A percentile compares a stretch with the other conserved stretches of the same genome.
Conservation (phyloP, 2,329 filamentous ascomycete genomes). For the Trichophyton benhamiae region DNA sequence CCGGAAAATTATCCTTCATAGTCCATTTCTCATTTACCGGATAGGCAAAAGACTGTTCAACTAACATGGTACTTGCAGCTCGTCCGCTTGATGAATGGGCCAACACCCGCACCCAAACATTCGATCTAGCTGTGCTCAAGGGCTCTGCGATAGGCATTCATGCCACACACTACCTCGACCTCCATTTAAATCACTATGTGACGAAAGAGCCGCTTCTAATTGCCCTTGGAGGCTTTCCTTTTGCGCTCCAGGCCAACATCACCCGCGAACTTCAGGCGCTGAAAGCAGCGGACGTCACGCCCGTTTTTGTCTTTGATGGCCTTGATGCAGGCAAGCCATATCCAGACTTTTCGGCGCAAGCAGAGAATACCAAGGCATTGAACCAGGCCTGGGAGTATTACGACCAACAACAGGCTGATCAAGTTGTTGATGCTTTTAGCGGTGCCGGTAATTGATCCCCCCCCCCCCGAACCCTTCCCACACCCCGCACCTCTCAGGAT, state of each 20-base stretch:
- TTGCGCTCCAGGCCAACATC: conserved; percentile 63
- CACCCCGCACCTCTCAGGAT: background rate
- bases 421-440: conserved; percentile 78
- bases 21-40: background rate
- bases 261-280: conserved; percentile 64
- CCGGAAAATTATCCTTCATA: too few species aligned
- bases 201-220: conserved; percentile 78
- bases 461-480: background rate
- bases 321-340: conserved; percentile 67
- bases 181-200: conserved; percentile 56
- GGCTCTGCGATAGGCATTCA: conserved; percentile 71
- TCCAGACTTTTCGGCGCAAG: conserved; percentile 46
- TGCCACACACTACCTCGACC: conserved; percentile 76
- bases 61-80: conserved; percentile 22
- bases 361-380: conserved; percentile 55
- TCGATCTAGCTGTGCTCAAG: conserved; percentile 57
- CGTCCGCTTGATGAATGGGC: conserved; percentile 47
- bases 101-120: conserved; percentile 41
- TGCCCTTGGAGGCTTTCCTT: conserved; percentile 77
- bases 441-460: conserved; percentile 50
- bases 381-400: conserved; percentile 79
- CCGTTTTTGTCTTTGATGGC: conserved; percentile 85
- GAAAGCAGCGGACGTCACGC: conserved; percentile 56
- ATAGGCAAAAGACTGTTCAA: background rate
- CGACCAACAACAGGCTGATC: conserved; percentile 62